A percentile compares a stretch with the other conserved stretches of the same genome.
Evolutionary conservation across 2,329 filamentous ascomycete species (phyloP).

Genomic region (Sclerotinia trifoliorum): DNA sequence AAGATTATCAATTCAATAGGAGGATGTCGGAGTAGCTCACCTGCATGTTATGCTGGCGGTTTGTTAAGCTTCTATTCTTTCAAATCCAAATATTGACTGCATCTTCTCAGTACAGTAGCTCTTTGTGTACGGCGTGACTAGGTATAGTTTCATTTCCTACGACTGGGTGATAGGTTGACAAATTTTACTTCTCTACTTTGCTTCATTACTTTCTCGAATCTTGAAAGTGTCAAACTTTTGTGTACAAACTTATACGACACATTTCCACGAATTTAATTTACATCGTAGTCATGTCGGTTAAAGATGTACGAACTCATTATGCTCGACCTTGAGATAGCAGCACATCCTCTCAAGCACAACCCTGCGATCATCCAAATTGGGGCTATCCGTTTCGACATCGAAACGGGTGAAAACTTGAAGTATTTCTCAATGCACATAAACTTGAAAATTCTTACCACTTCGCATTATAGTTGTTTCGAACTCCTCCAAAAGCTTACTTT

Average conservation of each 20-base stretch:
- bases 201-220: background rate
- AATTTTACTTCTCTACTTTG: background rate
- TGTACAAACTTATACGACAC: background rate
- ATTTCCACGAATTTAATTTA: background rate
- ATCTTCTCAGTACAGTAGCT: background rate
- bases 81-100: no score
- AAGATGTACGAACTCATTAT: constrained; percentile 14
- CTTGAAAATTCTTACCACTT: no score
- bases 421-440: background rate
- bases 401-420: background rate
- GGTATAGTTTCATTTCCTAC: background rate
- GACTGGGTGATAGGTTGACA: background rate
- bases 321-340: constrained; percentile 17
- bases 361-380: constrained; percentile 16
- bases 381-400: constrained; percentile 15
- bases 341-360: background rate
- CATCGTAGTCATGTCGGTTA: background rate
- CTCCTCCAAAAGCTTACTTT: no score
- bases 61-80: no score
- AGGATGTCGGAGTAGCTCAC: background rate
- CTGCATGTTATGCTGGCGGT: background rate
- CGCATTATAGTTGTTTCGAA: no score
- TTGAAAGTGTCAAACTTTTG: background rate
- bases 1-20: background rate
- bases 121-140: background rate